Evolutionary conservation across 495 filamentous ascomycete species (phyloP).

Genomic region (Penicillium steckii): DNA sequence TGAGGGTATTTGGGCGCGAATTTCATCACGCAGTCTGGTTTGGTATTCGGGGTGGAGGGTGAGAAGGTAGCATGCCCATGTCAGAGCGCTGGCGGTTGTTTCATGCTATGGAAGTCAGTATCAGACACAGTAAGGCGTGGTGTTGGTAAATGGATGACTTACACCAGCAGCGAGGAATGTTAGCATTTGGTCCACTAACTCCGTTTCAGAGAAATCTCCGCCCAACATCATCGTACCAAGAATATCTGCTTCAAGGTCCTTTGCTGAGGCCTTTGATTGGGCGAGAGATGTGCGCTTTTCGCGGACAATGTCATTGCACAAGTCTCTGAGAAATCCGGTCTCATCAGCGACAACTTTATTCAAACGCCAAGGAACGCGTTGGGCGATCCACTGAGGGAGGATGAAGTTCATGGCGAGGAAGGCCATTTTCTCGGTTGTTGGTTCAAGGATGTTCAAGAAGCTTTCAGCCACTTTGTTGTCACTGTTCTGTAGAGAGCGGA

Average conservation of each 20-base stretch:
- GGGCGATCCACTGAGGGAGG: slow-evolving; percentile 47
- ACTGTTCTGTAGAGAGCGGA: slow-evolving; percentile 64
- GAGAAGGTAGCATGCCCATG: slow-evolving; percentile 53
- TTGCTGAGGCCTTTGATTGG: slow-evolving; percentile 55
- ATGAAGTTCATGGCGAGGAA: slow-evolving; percentile 49
- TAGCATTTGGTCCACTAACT: slow-evolving; percentile 54
- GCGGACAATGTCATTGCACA: slow-evolving; percentile 64
- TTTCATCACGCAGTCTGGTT: slow-evolving; percentile 44
- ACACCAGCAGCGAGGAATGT: slow-evolving; percentile 54
- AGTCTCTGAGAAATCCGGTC: slow-evolving; percentile 54
- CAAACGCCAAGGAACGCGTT: slow-evolving; percentile 60
- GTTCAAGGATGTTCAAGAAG: slow-evolving; percentile 59
- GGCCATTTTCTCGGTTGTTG: slow-evolving; percentile 45
- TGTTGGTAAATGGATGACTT: slow-evolving; percentile 7
- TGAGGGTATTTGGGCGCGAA: slow-evolving; percentile 41
- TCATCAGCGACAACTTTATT: slow-evolving; percentile 62
- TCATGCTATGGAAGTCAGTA: slow-evolving; percentile 36
- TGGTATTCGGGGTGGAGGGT: slow-evolving; percentile 47
- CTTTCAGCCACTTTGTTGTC: slow-evolving; percentile 63
- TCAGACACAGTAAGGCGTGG: slow-evolving; percentile 14
- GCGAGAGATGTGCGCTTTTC: slow-evolving; percentile 57
- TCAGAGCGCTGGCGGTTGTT: slow-evolving; percentile 53
- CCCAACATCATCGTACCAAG: slow-evolving; percentile 50
- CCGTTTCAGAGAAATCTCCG: slow-evolving; percentile 56
- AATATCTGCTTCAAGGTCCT: slow-evolving; percentile 67